Conservation (phyloP, 2,329 filamentous ascomycete species). For the Xylariaceae sp. region DNA sequence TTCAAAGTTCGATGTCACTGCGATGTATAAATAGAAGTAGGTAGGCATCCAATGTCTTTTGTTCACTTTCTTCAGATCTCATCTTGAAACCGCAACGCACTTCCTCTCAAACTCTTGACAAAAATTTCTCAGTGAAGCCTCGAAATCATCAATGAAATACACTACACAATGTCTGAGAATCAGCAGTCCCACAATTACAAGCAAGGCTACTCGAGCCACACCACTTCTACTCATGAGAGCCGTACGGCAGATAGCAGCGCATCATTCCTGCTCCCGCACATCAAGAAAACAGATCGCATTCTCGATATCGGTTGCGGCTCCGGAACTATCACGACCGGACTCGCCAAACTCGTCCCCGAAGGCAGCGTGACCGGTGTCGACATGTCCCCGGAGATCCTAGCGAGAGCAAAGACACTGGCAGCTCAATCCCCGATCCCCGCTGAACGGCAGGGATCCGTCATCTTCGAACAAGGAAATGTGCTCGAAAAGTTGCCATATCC, state of each 20-base stretch:
- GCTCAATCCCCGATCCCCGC: conserved; percentile 10
- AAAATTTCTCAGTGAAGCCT: too few relatives aligned
- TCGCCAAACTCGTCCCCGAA: conserved; percentile 37
- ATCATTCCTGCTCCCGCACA: conserved; percentile 39
- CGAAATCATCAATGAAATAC: too few relatives aligned
- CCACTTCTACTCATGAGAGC: conserved; percentile 35
- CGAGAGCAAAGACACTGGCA: conserved; percentile 25
- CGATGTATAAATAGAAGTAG: too few relatives aligned
- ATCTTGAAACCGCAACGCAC: too few relatives aligned
- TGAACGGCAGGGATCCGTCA: conserved; percentile 18
- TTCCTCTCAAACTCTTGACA: not conserved
- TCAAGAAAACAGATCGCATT: conserved; percentile 36
- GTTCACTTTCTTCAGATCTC: too few relatives aligned
- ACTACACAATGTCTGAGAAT: conserved; percentile 11
- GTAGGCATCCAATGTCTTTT: too few relatives aligned
- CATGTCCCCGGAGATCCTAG: conserved; percentile 30
- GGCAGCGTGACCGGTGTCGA: conserved; percentile 41
- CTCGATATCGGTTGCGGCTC: conserved; percentile 48
- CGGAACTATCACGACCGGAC: conserved; percentile 44
- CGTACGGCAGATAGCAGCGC: conserved; percentile 43
- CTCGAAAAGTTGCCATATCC: conserved; percentile 35
- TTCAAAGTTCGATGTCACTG: too few relatives aligned
- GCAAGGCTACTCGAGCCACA: conserved; percentile 38
- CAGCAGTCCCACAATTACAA: conserved; percentile 25
- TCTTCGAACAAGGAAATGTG: conserved; percentile 34